phyloP scores from a whole-genome alignment of 345 rosid species.

The Populus deltoides region DNA sequence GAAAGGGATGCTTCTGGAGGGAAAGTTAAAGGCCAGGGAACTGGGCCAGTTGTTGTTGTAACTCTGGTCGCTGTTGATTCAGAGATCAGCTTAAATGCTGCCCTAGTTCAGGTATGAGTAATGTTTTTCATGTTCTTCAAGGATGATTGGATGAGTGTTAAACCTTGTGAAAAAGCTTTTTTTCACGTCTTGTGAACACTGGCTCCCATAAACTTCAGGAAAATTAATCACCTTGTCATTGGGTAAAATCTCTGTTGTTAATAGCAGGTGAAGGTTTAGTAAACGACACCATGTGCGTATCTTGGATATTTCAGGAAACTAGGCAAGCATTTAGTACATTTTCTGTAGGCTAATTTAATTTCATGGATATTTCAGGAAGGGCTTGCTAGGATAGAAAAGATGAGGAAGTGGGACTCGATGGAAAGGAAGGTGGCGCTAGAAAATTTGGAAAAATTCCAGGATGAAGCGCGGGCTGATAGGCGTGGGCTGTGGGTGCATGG shows the following conservation, averaged over 20 bases:
- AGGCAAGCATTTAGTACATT: not conserved
- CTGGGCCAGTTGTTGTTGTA: slow-evolving; percentile 65
- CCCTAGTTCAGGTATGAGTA: slow-evolving; percentile 75
- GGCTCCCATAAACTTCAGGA: not conserved
- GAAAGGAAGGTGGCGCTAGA: slow-evolving; percentile 64
- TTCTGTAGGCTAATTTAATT: not conserved
- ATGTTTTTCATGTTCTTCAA: not conserved
- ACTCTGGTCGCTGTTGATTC: slow-evolving; percentile 72
- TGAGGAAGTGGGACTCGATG: slow-evolving; percentile 72
- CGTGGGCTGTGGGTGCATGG: slow-evolving; percentile 90
- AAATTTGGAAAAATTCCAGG: slow-evolving; percentile 73
- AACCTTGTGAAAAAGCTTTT: not conserved
- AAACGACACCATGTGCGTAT: no score
- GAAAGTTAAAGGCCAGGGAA: slow-evolving; percentile 91
- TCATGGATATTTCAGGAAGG: slow-evolving; percentile 63
- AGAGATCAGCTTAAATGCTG: slow-evolving; percentile 79
- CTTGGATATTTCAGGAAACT: not conserved
- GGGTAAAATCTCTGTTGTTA: not conserved
- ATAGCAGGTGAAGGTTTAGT: not conserved
- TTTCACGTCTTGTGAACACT: not conserved
- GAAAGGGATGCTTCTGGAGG: slow-evolving; percentile 88
- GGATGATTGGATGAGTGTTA: not conserved
- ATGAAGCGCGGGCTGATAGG: slow-evolving; percentile 67
- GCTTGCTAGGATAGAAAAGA: slow-evolving; percentile 84
- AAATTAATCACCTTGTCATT: not conserved